Conservation (phyloP, 768 basidiomycete species). For the Termitomyces sp. region DNA sequence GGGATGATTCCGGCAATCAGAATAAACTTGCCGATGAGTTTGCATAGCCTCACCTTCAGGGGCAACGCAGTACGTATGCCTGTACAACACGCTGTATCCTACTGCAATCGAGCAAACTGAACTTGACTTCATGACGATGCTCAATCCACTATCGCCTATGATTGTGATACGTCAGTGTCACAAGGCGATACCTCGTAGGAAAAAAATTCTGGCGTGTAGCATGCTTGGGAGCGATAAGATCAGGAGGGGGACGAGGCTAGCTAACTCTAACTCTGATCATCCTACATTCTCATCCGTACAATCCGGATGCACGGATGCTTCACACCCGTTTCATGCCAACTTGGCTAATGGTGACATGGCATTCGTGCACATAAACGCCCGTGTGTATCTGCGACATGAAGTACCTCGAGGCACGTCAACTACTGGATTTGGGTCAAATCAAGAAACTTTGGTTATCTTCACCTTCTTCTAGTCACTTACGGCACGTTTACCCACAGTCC, state of each 20-base stretch:
- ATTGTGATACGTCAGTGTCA: neutral
- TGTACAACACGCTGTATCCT: constrained; percentile 3
- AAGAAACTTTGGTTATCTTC: constrained; percentile 9
- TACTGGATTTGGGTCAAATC: neutral
- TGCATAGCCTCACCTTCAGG: neutral
- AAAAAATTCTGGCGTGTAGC: constrained; percentile 1
- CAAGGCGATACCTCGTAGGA: neutral
- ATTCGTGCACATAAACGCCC: neutral
- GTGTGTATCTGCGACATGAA: constrained; percentile 3
- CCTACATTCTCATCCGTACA: neutral
- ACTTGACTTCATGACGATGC: constrained; percentile 4
- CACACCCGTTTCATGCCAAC: neutral
- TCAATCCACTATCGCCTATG: neutral
- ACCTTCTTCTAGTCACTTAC: constrained; percentile 6
- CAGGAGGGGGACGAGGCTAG: neutral
- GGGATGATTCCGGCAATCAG: neutral
- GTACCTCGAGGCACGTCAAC: constrained; percentile 9
- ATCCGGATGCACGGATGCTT: neutral
- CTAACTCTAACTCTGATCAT: neutral
- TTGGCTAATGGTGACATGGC: neutral
- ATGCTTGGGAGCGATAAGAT: neutral
- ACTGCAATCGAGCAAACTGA: neutral
- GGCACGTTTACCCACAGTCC: constrained; percentile 6
- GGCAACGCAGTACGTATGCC: neutral
- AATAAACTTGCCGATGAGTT: neutral